phyloP scores from a whole-genome alignment of 495 filamentous ascomycete species.

The Penicillium arizonense region DNA sequence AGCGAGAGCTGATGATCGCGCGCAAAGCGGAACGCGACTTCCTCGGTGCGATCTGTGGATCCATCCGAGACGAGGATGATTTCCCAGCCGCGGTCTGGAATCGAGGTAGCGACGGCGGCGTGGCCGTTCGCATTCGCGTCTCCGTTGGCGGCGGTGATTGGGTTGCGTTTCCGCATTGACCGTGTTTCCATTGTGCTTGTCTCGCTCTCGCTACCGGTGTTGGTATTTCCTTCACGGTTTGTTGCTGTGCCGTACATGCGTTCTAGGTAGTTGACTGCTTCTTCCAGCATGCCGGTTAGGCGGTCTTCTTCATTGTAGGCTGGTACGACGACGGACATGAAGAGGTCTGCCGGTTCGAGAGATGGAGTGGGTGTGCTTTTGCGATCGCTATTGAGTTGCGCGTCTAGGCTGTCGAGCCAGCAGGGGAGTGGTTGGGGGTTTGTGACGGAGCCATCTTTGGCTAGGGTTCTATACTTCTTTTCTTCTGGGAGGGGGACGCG shows the following conservation, averaged over 20 bases:
- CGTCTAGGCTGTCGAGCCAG: slow-evolving; percentile 74
- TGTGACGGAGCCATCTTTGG: slow-evolving; percentile 60
- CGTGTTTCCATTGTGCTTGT: slow-evolving; percentile 14
- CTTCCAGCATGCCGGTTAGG: slow-evolving; percentile 78
- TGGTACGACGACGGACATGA: slow-evolving; percentile 87
- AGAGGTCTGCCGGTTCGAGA: slow-evolving; percentile 53
- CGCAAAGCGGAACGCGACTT: slow-evolving; percentile 77
- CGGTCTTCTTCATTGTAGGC: slow-evolving; percentile 93
- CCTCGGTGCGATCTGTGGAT: slow-evolving; percentile 79
- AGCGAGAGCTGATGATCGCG: slow-evolving; percentile 45
- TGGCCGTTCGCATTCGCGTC: slow-evolving; percentile 17
- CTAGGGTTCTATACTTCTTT: slow-evolving; percentile 77
- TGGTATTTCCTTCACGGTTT: not conserved
- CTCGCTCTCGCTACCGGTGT: not conserved
- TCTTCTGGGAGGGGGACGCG: slow-evolving; percentile 74
- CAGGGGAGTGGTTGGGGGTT: slow-evolving; percentile 66
- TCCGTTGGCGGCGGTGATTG: slow-evolving; percentile 11
- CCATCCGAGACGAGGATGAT: slow-evolving; percentile 94
- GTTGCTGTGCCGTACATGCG: slow-evolving; percentile 60
- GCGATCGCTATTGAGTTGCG: slow-evolving; percentile 25
- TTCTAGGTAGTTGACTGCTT: slow-evolving; percentile 85
- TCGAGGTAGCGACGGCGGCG: slow-evolving; percentile 9
- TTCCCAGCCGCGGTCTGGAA: slow-evolving; percentile 69
- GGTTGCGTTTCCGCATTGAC: slow-evolving; percentile 33
- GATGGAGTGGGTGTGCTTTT: slow-evolving; percentile 30